phyloP scores from a whole-genome alignment of 2,329 filamentous ascomycete genomes.

The Fusarium duplospermum region DNA sequence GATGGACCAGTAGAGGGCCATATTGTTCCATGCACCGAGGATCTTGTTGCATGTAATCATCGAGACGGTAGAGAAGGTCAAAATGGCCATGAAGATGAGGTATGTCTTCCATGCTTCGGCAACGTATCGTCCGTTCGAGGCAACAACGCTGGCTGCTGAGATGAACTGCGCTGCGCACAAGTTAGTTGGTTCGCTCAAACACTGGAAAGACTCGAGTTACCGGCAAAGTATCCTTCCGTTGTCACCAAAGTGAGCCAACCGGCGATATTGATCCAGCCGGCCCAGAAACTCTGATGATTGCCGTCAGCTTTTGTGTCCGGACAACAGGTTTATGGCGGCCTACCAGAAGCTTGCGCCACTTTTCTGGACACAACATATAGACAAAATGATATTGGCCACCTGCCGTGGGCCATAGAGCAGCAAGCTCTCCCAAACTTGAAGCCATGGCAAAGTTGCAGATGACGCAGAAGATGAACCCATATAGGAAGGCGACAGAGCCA shows the following conservation, averaged over 20 bases:
- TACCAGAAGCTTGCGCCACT: slow-evolving; percentile 54
- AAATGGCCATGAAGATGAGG: slow-evolving; percentile 52
- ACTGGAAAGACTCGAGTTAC: slow-evolving; percentile 26
- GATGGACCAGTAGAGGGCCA: slow-evolving; percentile 57
- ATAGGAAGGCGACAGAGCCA: slow-evolving; percentile 55
- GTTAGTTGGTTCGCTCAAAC: not conserved
- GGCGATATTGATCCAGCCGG: slow-evolving; percentile 57
- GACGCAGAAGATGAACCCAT: slow-evolving; percentile 60
- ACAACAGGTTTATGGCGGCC: too few relatives aligned
- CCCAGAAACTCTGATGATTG: slow-evolving; percentile 54
- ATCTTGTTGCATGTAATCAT: slow-evolving; percentile 57
- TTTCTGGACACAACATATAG: slow-evolving; percentile 53
- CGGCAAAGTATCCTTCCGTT: slow-evolving; percentile 56
- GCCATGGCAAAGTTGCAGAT: slow-evolving; percentile 57
- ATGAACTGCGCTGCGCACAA: slow-evolving; percentile 53
- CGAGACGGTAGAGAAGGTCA: slow-evolving; percentile 38
- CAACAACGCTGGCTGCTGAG: slow-evolving; percentile 55
- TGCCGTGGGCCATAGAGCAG: slow-evolving; percentile 59
- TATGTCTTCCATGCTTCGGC: slow-evolving; percentile 55
- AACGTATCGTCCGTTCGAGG: slow-evolving; percentile 51
- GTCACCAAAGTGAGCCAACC: slow-evolving; percentile 60
- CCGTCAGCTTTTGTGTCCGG: too few relatives aligned
- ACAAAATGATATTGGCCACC: slow-evolving; percentile 61
- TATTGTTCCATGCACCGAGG: slow-evolving; percentile 55
- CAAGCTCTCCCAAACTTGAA: slow-evolving; percentile 56